Evolutionary conservation across 768 basidiomycete species (phyloP).

Genomic region (Saitozyma sp.): DNA sequence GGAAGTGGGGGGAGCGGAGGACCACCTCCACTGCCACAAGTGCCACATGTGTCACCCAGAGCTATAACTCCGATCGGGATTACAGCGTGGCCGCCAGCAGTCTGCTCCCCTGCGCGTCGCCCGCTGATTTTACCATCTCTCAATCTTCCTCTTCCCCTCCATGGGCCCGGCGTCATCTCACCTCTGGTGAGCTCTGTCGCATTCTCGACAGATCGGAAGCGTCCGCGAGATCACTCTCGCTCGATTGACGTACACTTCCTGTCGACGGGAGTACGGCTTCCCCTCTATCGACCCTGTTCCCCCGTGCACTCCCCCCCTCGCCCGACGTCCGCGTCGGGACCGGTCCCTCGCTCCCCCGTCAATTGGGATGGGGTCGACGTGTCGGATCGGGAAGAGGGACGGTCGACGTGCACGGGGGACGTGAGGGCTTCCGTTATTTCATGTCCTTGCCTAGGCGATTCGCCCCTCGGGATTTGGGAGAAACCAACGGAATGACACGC

Average conservation of each 20-base stretch:
- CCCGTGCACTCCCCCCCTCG: conserved; percentile 4
- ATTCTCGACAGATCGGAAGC: conserved; percentile 49
- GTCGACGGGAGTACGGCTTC: conserved; percentile 50
- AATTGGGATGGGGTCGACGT: conserved; percentile 13
- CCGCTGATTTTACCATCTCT: background rate
- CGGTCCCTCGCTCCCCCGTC: conserved; percentile 18
- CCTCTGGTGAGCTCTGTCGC: conserved; percentile 12
- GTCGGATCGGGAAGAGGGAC: conserved; percentile 11
- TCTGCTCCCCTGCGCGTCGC: background rate
- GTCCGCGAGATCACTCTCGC: conserved; percentile 19
- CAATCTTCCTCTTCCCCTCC: conserved; percentile 19
- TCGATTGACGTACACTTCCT: conserved; percentile 50
- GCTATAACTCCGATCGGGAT: too few species aligned
- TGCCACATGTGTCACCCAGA: too few species aligned
- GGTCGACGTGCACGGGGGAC: conserved; percentile 9
- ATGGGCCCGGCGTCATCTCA: conserved; percentile 36
- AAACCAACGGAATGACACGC: conserved; percentile 51
- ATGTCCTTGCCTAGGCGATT: conserved; percentile 51
- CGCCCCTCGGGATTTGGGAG: conserved; percentile 48
- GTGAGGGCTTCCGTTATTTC: conserved; percentile 45
- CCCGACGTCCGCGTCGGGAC: background rate
- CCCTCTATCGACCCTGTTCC: conserved; percentile 34
- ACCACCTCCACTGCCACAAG: too few species aligned
- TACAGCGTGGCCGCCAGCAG: too few species aligned
- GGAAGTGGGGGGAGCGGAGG: too few species aligned